Evolutionary conservation across 495 filamentous ascomycete species (phyloP), one percentile per base, ranked within the genome.

Genomic region (Oidiodendron maius): DNA sequence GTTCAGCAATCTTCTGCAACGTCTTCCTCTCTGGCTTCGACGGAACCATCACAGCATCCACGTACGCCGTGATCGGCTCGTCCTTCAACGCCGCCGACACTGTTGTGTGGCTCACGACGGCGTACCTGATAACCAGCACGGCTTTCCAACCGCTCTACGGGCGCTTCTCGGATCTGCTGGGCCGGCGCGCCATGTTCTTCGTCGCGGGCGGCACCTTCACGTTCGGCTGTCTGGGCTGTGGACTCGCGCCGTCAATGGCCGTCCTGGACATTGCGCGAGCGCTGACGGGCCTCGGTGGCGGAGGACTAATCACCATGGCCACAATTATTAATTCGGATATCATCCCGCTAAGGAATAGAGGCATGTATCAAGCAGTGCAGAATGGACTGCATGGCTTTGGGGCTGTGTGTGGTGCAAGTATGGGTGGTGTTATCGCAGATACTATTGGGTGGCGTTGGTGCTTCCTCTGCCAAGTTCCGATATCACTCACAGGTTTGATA

Each of bases 281-380:
- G 1, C 40, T 77, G 18, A 67, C 72, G 3, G 81, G 79, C 0
- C 74, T 83, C 48, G 81, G 78, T 3, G 81, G 78, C 12, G 58
- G 55, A n/a, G 58, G 58, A 10, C 40, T 61, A 13, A 55, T 4
- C 3, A 8, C 22, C 4, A 48, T 44, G 77, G 78, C 79, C 1
- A 83, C 81, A 0, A 81, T 83, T 41, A 71, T 84, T 44, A 83
- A 83, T 52, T 81, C 77, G 2, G 79, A 83, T 55, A 72, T 84
- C 56, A 82, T 84, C 30, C 80, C 80, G 0, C 80, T 82, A 54
- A 65, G 71, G n/a, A 71, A 70, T 21, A 66, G 80, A 10, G 80
- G 80, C 1, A 83, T 83, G 75, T 83, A 82, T 50, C 80, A 84
- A 46, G 79, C 77, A 0, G 56, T 77, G 18, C 79, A 82, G 52